Evolutionary conservation across 371 early-diverging fungal species (phyloP).

Genomic region (Choanephora cucurbitarum): DNA sequence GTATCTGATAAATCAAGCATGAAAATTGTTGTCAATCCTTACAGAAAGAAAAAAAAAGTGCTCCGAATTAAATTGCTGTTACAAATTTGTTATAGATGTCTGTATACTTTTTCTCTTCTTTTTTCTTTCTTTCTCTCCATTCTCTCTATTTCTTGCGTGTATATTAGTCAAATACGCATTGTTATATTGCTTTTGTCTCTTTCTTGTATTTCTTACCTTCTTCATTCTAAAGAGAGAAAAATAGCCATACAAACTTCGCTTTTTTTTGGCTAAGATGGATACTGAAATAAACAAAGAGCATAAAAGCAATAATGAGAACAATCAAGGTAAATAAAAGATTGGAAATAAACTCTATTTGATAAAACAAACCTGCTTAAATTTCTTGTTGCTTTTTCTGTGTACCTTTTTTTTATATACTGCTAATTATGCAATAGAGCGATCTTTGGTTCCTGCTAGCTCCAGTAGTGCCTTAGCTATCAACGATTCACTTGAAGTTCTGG

Average conservation of each 20-base stretch:
- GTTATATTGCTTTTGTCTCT: background rate
- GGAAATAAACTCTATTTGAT: too few relatives aligned
- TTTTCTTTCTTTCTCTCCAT: background rate
- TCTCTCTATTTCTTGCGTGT: background rate
- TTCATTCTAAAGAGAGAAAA: background rate
- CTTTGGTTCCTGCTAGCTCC: background rate
- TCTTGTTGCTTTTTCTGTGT: too few relatives aligned
- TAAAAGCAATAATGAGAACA: too few relatives aligned
- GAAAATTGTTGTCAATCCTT: slow-evolving; percentile 11
- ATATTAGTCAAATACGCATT: background rate
- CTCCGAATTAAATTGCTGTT: slow-evolving; percentile 13
- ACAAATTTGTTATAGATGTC: background rate
- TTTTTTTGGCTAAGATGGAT: too few relatives aligned
- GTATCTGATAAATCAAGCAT: slow-evolving; percentile 15
- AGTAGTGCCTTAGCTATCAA: background rate
- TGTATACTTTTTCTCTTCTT: background rate
- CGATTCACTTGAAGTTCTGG: slow-evolving; percentile 10
- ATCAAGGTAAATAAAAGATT: too few relatives aligned
- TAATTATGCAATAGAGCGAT: background rate
- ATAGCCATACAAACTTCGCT: too few relatives aligned
- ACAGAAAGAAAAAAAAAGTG: background rate
- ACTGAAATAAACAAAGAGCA: too few relatives aligned
- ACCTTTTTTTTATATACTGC: too few relatives aligned
- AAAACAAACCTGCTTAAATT: too few relatives aligned
- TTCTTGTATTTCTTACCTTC: background rate